These are phyloP conservation scores for Pulveroboletus sp. DNA, from an alignment of 768 basidiomycete genomes.

Conservation along the genomic window DNA sequence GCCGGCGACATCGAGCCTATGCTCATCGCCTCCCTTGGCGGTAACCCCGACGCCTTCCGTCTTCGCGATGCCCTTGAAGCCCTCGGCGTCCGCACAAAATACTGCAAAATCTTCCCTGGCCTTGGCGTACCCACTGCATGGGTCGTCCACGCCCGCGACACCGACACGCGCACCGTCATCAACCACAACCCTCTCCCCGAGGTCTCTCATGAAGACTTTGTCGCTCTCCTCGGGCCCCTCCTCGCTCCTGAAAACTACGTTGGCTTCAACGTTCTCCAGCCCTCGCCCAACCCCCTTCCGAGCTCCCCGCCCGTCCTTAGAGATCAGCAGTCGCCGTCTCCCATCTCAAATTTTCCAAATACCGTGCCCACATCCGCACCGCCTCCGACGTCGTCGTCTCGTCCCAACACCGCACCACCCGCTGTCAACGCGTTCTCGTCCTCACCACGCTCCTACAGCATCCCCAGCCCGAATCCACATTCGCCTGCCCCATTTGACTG, in stretches of 20 bases:
- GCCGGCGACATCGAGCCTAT: slow-evolving; percentile 41
- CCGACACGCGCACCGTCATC: slow-evolving; percentile 61
- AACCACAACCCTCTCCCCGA: slow-evolving; percentile 88
- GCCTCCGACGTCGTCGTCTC: slow-evolving; percentile 32
- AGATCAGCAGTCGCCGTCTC: slow-evolving; percentile 22
- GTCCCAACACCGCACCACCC: slow-evolving; percentile 29
- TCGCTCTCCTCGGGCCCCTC: slow-evolving; percentile 72
- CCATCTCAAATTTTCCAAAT: slow-evolving; percentile 29
- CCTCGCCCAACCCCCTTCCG: slow-evolving; percentile 17
- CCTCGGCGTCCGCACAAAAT: slow-evolving; percentile 64
- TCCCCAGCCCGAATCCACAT: slow-evolving; percentile 40
- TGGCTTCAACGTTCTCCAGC: slow-evolving; percentile 21
- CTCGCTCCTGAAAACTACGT: slow-evolving; percentile 76
- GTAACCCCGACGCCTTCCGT: slow-evolving; percentile 62
- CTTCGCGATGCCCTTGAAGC: slow-evolving; percentile 61
- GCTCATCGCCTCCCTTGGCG: slow-evolving; percentile 69
- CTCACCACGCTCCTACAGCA: slow-evolving; percentile 4
- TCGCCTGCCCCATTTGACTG: slow-evolving; percentile 81
- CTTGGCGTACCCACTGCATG: slow-evolving; percentile 77
- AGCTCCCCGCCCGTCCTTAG: slow-evolving; percentile 14
- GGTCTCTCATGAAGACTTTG: slow-evolving; percentile 82
- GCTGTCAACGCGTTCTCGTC: slow-evolving; percentile 14
- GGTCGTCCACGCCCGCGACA: slow-evolving; percentile 72
- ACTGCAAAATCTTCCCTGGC: slow-evolving; percentile 68
- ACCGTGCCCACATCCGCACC: slow-evolving; percentile 23